Base-by-base conservation (phyloP, 2,329 filamentous ascomycete genomes). In the Ampelomyces quisqualis region DNA sequence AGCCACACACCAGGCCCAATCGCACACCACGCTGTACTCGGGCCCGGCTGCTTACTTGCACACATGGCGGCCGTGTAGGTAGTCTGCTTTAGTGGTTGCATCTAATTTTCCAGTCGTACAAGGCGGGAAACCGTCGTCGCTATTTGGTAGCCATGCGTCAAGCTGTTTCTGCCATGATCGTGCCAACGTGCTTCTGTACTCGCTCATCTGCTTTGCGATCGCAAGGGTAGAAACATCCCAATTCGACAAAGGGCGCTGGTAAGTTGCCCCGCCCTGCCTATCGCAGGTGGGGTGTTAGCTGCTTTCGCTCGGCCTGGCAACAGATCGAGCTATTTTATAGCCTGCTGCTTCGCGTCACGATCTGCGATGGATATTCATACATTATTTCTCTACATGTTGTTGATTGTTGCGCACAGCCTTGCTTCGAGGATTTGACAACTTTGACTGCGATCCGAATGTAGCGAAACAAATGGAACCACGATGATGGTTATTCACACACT, bases 401-500 rank as follows among this genome's bases (percentile, higher is more conserved):
- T 22, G 10, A 17, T n/a, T 26, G 17, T 18, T 38, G 15, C 7
- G 13, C 10, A 15, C 9, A 20, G 13, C 13, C 9, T n/a, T 19
- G 15, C 22, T 26, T 37, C 23, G 10, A 22, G 13, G 14, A 14
- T 33, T 15, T 6, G n/a, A 10, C 21, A 29, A 7, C 3, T 6
- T 22, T 26, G 13, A 15, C 14, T 11, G 14, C 22, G 7, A 24
- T 3, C 3, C 7, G 20, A 34, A 4, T 8, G 20, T 24, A 5
- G 7, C 11, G 4, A 15, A 37, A 41, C 39, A n/a, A n/a, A 59
- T 55, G 52, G 47, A 56, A 46, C 24, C 42, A 38, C 33, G 19
- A 62, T 58, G 58, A 58, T 55, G 55, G 47, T 53, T 39, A 41
- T 32, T 27, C 45, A 52, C 45, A 43, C 51, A 21, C 40, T 56